Percentiles rank a stretch among this genome's conserved stretches.
Evolutionary conservation across 441 rosid genomes (phyloP).

Genomic region (Euphorbia corollata): DNA sequence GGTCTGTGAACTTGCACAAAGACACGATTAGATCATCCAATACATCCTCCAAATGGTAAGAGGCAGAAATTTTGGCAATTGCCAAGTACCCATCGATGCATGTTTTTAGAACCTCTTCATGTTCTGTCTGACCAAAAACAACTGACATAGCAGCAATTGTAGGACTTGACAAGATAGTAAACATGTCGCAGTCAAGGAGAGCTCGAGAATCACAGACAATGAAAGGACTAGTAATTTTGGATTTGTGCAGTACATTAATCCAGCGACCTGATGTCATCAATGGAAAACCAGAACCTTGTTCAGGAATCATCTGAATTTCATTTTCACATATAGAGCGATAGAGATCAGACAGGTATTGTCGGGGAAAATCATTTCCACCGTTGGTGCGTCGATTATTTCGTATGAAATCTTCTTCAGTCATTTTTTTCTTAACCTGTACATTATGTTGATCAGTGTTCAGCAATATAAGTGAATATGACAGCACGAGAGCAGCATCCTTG

Average conservation of each 20-base stretch:
- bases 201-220: constrained; percentile 65
- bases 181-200: constrained; percentile 85
- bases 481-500: constrained; percentile 83
- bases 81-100: constrained; percentile 95
- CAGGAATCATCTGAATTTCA: constrained; percentile 89
- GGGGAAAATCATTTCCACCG: constrained; percentile 88
- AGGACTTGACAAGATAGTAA: constrained; percentile 89
- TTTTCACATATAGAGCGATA: constrained; percentile 78
- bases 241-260: constrained; percentile 90
- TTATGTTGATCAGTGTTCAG: constrained; percentile 96
- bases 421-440: constrained; percentile 85
- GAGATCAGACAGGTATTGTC: constrained; percentile 74
- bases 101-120: constrained; percentile 71
- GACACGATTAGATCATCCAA: constrained; percentile 89
- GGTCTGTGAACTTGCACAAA: constrained; percentile 80
- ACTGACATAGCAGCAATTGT: constrained; percentile 96
- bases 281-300: constrained; percentile 80
- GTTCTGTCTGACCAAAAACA: constrained; percentile 87
- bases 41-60: constrained; percentile 76
- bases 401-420: constrained; percentile 93
- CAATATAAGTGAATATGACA: constrained; percentile 88
- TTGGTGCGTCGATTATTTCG: constrained; percentile 80
- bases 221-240: constrained; percentile 71
- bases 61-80: constrained; percentile 81
- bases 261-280: constrained; percentile 95